These are phyloP conservation scores for Diaporthe destruens DNA, from an alignment of 2,329 filamentous ascomycete genomes.

Conservation along the genomic window DNA sequence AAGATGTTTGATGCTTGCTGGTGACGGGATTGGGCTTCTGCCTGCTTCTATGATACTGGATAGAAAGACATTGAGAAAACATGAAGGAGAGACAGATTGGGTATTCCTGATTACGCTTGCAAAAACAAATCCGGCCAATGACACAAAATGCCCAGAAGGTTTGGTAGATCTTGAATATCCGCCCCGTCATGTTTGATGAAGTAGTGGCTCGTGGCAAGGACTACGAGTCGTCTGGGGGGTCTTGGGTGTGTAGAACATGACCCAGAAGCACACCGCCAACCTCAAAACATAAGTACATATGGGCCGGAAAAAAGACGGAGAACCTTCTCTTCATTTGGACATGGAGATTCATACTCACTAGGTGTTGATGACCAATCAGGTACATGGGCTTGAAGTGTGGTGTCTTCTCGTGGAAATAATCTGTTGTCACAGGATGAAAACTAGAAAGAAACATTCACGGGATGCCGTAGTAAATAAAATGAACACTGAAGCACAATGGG, in stretches of 20 bases:
- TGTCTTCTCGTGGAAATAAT: not conserved
- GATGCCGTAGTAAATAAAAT: not conserved
- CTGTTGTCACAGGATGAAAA: not conserved
- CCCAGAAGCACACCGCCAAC: not conserved
- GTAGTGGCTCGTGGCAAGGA: not conserved
- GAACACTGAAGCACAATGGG: not conserved
- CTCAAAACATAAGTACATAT: not conserved
- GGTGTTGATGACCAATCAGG: not conserved
- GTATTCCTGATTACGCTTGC: not conserved
- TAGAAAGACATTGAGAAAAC: not conserved
- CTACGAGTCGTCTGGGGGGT: not conserved
- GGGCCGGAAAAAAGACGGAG: not conserved
- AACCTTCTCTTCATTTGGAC: not conserved
- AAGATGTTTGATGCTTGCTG: too few species aligned
- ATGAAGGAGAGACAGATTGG: not conserved
- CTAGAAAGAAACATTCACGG: not conserved
- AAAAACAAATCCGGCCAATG: not conserved
- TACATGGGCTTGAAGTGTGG: accelerated
- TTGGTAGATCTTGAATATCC: not conserved
- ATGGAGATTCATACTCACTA: too few species aligned
- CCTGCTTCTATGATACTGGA: too few species aligned
- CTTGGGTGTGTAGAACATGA: not conserved
- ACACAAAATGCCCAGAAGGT: not conserved
- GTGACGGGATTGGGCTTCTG: too few species aligned
- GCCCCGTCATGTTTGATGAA: not conserved